phyloP scores from a whole-genome alignment of 2,329 filamentous ascomycete species.

The Penicillium rolfsii region DNA sequence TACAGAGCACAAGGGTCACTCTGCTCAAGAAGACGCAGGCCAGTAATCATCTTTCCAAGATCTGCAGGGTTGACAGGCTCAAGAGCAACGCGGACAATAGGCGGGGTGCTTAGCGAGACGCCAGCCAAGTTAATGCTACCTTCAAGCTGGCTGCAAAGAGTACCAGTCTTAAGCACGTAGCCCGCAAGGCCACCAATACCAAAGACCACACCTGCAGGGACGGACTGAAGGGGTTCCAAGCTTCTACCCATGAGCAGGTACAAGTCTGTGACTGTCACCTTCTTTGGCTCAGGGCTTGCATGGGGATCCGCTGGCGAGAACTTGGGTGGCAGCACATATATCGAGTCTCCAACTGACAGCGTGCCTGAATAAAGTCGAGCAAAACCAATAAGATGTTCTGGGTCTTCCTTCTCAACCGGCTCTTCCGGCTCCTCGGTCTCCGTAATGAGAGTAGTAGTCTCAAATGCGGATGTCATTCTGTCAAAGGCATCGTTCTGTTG shows the following conservation, averaged over 20 bases:
- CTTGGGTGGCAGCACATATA: slow-evolving; percentile 92
- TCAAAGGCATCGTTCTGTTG: slow-evolving; percentile 54
- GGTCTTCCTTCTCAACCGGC: slow-evolving; percentile 66
- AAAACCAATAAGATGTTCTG: slow-evolving; percentile 91
- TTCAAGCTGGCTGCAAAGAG: slow-evolving; percentile 82
- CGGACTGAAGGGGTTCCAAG: slow-evolving; percentile 77
- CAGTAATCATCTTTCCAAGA: slow-evolving; percentile 91
- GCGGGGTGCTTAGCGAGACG: slow-evolving; percentile 76
- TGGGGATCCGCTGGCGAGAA: slow-evolving; percentile 81
- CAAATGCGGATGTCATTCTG: slow-evolving; percentile 64
- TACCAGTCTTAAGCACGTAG: slow-evolving; percentile 93
- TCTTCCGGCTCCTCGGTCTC: slow-evolving; percentile 54
- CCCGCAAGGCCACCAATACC: slow-evolving; percentile 91
- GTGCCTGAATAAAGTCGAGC: slow-evolving; percentile 91
- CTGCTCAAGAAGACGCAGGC: slow-evolving; percentile 83
- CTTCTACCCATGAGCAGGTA: slow-evolving; percentile 96
- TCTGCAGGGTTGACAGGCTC: slow-evolving; percentile 90
- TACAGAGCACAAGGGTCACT: slow-evolving; percentile 96
- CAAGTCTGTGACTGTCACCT: slow-evolving; percentile 81
- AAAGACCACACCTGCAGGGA: slow-evolving; percentile 93
- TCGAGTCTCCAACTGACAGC: slow-evolving; percentile 81
- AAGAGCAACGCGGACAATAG: slow-evolving; percentile 94
- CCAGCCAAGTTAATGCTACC: slow-evolving; percentile 90
- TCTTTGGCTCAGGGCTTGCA: slow-evolving; percentile 72
- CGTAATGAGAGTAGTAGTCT: slow-evolving; percentile 58